Evolutionary conservation across 2,329 filamentous ascomycete species (phyloP).

Genomic region (Amesomyces nigricolor): DNA sequence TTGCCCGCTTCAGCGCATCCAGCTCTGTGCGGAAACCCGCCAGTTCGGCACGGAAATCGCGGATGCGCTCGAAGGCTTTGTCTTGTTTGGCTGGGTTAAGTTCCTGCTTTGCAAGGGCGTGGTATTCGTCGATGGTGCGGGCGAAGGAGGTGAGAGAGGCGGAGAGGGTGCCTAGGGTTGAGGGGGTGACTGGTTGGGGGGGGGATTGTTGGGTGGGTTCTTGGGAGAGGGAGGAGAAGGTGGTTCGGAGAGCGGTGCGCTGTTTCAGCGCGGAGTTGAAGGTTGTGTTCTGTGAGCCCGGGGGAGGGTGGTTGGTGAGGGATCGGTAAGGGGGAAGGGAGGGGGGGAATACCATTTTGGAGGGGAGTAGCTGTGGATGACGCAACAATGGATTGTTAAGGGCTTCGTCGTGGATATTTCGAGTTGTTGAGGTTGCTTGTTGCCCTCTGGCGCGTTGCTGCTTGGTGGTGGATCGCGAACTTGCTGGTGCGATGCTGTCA

Average conservation of each 20-base stretch:
- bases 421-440: background rate
- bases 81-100: slow-evolving; percentile 86
- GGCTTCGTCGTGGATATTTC: too few species aligned
- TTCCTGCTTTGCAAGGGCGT: slow-evolving; percentile 77
- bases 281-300: slow-evolving; percentile 61
- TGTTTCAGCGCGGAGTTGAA: slow-evolving; percentile 87
- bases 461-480: background rate
- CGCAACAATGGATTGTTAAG: too few species aligned
- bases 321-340: background rate
- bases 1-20: slow-evolving; percentile 67
- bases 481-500: background rate
- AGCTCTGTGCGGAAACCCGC: slow-evolving; percentile 73
- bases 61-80: slow-evolving; percentile 79
- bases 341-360: background rate
- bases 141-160: slow-evolving; percentile 67
- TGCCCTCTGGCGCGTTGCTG: background rate
- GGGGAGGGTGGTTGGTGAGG: background rate
- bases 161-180: slow-evolving; percentile 58
- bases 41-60: slow-evolving; percentile 78
- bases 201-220: slow-evolving; percentile 12
- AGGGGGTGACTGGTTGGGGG: slow-evolving; percentile 47
- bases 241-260: slow-evolving; percentile 71
- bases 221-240: slow-evolving; percentile 61
- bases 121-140: slow-evolving; percentile 90
- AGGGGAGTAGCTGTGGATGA: background rate